phyloP scores from a whole-genome alignment of 129 eudicot species.

The Centrapalus pauciflorus region DNA sequence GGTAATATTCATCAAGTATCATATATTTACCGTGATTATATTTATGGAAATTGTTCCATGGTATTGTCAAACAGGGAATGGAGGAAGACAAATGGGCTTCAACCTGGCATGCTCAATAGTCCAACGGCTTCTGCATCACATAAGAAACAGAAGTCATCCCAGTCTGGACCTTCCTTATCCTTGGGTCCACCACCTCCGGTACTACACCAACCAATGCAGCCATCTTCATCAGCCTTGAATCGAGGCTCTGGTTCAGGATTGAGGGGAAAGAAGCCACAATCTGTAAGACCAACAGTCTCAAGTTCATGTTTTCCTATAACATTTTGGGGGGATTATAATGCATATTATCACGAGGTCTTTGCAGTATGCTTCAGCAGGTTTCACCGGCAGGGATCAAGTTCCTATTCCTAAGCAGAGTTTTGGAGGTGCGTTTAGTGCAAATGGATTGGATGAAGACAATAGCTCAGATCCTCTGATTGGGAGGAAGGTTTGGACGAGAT shows the following conservation, averaged over 20 bases:
- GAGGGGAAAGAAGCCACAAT: slow-evolving; percentile 68
- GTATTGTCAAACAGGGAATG: slow-evolving; percentile 52
- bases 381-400: slow-evolving; percentile 42
- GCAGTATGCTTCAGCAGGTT: slow-evolving; percentile 49
- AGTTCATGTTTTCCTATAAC: not conserved
- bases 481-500: slow-evolving; percentile 68
- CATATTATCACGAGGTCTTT: slow-evolving; percentile 27
- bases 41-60: not conserved
- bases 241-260: slow-evolving; percentile 57
- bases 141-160: slow-evolving; percentile 66
- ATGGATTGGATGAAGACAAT: slow-evolving; percentile 23
- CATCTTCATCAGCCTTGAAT: slow-evolving; percentile 56
- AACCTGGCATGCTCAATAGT: slow-evolving; percentile 51
- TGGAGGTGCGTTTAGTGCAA: slow-evolving; percentile 21
- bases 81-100: slow-evolving; percentile 60
- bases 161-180: slow-evolving; percentile 52
- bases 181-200: slow-evolving; percentile 69
- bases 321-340: not conserved
- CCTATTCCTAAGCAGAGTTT: slow-evolving; percentile 34
- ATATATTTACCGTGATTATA: not conserved
- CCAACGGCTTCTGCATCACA: slow-evolving; percentile 66
- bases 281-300: slow-evolving; percentile 45
- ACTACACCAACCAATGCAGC: slow-evolving; percentile 40
- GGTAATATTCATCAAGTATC: slow-evolving; percentile 30
- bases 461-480: slow-evolving; percentile 53